phyloP scores from a whole-genome alignment of 2,329 filamentous ascomycete genomes.

The Akanthomyces uredinophilus region DNA sequence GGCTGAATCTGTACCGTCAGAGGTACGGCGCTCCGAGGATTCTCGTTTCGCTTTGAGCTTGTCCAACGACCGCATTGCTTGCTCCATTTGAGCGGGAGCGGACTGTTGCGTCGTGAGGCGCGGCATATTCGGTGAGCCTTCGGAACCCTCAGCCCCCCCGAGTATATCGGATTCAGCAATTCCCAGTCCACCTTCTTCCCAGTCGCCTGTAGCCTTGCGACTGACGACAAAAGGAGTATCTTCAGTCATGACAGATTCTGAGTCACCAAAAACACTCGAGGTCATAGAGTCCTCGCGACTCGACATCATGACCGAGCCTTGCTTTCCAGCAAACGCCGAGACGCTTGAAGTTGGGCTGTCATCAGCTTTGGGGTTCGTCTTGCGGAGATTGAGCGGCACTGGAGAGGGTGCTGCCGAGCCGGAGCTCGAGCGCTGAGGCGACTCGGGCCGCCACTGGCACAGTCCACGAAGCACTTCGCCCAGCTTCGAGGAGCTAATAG shows the following conservation, averaged over 20 bases:
- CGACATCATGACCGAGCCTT: conserved; percentile 73
- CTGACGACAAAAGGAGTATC: conserved; percentile 72
- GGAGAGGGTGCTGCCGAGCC: conserved; percentile 48
- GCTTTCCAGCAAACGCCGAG: conserved; percentile 61
- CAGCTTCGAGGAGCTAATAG: conserved; percentile 86
- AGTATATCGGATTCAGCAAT: conserved; percentile 61
- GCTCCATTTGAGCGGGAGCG: conserved; percentile 58
- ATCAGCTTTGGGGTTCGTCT: conserved; percentile 56
- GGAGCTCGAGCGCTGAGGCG: conserved; percentile 39
- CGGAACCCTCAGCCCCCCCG: conserved; percentile 28
- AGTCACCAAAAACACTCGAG: conserved; percentile 82
- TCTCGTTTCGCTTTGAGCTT: conserved; percentile 63
- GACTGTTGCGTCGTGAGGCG: conserved; percentile 57
- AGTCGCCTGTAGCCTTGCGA: conserved; percentile 69
- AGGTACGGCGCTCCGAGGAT: conserved; percentile 24
- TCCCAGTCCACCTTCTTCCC: conserved; percentile 72
- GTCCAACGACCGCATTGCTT: conserved; percentile 60
- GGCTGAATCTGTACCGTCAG: conserved; percentile 77
- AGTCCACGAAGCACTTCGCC: conserved; percentile 81
- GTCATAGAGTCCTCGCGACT: conserved; percentile 86
- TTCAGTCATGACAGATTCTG: conserved; percentile 71
- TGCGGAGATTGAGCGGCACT: conserved; percentile 59
- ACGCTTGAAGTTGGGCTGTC: conserved; percentile 83
- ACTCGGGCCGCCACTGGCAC: conserved; percentile 88
- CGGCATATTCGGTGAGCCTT: conserved; percentile 39